These are phyloP conservation scores for Mycoemilia scoparia DNA, from an alignment of 192 early-diverging fungal genomes.

Conservation along the genomic window DNA sequence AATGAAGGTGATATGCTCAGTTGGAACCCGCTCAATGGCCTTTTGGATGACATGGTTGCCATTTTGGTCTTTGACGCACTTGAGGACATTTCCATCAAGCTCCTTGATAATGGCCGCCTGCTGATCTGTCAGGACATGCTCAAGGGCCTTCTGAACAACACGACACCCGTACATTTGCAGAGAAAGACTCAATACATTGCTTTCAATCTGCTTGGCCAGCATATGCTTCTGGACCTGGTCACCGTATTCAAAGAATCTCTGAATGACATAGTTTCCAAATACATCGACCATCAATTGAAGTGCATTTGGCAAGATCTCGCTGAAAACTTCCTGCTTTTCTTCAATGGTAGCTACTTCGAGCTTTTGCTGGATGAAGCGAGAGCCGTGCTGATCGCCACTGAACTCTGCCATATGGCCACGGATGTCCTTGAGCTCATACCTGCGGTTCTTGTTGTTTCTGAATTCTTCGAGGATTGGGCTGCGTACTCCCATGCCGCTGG, in stretches of 20 bases:
- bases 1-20: constrained; percentile 87
- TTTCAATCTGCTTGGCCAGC: constrained; percentile 89
- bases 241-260: constrained; percentile 99
- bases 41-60: constrained; percentile 99
- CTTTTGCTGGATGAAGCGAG: constrained; percentile 97
- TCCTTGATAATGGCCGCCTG: constrained; percentile 82
- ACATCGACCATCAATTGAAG: constrained; percentile 96
- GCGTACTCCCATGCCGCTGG: constrained; percentile 45
- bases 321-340: constrained; percentile 94
- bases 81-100: constrained; percentile 86
- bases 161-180: constrained; percentile 99
- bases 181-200: constrained; percentile 80
- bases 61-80: constrained; percentile 99
- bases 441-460: constrained; percentile 90
- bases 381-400: constrained; percentile 96
- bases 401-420: constrained; percentile 89
- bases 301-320: constrained; percentile 79
- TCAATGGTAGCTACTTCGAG: constrained; percentile 81
- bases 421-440: constrained; percentile 95
- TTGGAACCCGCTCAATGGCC: constrained; percentile 89
- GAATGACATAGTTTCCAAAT: constrained; percentile 99
- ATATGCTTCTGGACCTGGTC: constrained; percentile 82
- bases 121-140: constrained; percentile 80
- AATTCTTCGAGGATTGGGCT: constrained; percentile 90
- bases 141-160: constrained; percentile 96